Percentiles rank a stretch among this genome's conserved stretches.
Conservation (phyloP, 2,329 filamentous ascomycete species). For the Diaporthe sp. region DNA sequence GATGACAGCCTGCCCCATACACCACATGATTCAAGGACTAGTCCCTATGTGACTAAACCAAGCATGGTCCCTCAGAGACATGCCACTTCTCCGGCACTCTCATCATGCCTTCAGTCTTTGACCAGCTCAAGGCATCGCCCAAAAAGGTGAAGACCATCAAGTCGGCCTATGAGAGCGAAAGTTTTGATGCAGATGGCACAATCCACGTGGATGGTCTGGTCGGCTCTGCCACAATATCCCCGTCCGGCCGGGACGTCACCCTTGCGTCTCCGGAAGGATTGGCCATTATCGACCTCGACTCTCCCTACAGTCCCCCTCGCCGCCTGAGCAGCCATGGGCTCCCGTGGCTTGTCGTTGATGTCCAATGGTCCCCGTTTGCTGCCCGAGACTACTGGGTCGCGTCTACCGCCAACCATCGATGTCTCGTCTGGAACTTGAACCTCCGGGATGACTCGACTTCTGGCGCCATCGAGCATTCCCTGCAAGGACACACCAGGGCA, state of each 20-base stretch:
- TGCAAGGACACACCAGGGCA: conserved; percentile 85
- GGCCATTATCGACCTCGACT: conserved; percentile 92
- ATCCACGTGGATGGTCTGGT: conserved; percentile 87
- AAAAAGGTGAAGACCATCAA: conserved; percentile 72
- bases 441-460: conserved; percentile 79
- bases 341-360: conserved; percentile 95
- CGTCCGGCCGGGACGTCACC: conserved; percentile 90
- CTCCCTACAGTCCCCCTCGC: conserved; percentile 87
- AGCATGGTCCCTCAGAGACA: conserved; percentile 3
- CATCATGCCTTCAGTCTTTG: conserved; percentile 64
- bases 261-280: conserved; percentile 91
- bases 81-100: not conserved
- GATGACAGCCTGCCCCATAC: not conserved
- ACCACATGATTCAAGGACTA: not conserved
- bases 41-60: not conserved
- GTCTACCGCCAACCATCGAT: conserved; percentile 94
- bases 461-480: conserved; percentile 84
- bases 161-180: conserved; percentile 86
- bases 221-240: conserved; percentile 93
- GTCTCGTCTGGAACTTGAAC: conserved; percentile 92
- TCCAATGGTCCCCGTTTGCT: conserved; percentile 96
- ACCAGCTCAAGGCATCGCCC: conserved; percentile 58
- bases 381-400: conserved; percentile 92
- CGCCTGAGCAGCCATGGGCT: conserved; percentile 85
- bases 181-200: conserved; percentile 86